These are phyloP conservation scores for Globisporangium nagaii DNA, from an alignment of 352 stramenopile species.

Conservation along the genomic window DNA sequence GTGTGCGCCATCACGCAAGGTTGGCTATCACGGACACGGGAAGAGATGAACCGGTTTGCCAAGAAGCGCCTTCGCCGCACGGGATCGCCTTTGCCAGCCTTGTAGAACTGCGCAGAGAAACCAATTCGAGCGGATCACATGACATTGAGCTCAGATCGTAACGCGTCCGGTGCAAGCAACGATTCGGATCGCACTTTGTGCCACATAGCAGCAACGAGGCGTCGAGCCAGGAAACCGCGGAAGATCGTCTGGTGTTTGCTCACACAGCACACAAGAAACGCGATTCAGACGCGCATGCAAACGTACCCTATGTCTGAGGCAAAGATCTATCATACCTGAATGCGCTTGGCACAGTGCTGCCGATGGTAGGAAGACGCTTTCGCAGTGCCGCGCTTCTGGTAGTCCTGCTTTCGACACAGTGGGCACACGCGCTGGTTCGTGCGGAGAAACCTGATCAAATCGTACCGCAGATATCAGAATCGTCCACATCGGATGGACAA, in stretches of 20 bases:
- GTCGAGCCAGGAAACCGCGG: conserved; percentile 28
- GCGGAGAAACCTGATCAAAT: conserved; percentile 47
- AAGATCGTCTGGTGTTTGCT: conserved; percentile 24
- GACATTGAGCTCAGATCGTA: no score
- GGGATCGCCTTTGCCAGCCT: conserved; percentile 47
- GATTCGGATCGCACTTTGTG: conserved; percentile 16
- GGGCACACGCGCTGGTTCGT: conserved; percentile 77
- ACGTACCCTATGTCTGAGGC: no score
- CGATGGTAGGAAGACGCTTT: conserved; percentile 45
- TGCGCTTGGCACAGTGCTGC: conserved; percentile 38
- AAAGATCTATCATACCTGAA: conserved; percentile 50
- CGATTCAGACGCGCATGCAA: no score
- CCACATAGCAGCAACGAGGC: conserved; percentile 17
- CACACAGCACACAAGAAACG: not conserved
- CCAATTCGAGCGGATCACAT: no score
- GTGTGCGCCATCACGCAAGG: not conserved
- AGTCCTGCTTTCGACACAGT: conserved; percentile 79
- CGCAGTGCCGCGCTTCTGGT: conserved; percentile 62
- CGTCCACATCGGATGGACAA: not conserved
- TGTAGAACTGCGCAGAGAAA: conserved; percentile 69
- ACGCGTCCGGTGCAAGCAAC: no score
- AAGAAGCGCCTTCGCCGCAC: conserved; percentile 51
- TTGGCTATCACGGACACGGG: not conserved
- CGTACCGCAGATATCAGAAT: not conserved
- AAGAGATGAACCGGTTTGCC: conserved; percentile 38